Evolutionary conservation across 1,284 basidiomycete species (phyloP).

Genomic region (Puccinia novopanici): DNA sequence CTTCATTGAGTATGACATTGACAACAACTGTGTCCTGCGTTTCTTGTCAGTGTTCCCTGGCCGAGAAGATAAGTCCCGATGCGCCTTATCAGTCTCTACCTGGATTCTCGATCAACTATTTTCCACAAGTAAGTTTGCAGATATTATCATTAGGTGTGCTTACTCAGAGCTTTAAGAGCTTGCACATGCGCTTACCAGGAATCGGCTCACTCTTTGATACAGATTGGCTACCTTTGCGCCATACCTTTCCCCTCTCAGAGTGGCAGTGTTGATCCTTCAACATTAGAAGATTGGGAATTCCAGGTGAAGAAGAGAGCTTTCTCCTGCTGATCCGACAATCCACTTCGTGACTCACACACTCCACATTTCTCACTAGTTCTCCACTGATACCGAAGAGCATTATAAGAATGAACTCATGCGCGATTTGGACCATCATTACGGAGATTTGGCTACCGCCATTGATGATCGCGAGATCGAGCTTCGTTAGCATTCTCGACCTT

Average conservation of each 20-base stretch:
- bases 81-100: slow-evolving; percentile 27
- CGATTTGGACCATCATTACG: slow-evolving; percentile 41
- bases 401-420: slow-evolving; percentile 47
- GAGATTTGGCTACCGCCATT: slow-evolving; percentile 43
- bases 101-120: slow-evolving; percentile 41
- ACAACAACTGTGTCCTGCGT: neutral
- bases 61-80: slow-evolving; percentile 11
- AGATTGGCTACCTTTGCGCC: slow-evolving; percentile 48
- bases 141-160: neutral
- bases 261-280: slow-evolving; percentile 2
- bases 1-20: neutral
- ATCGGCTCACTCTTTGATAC: neutral
- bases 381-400: slow-evolving; percentile 38
- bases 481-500: slow-evolving; percentile 5
- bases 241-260: slow-evolving; percentile 18
- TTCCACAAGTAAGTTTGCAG: slow-evolving; percentile 36
- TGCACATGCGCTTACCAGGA: neutral
- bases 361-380: slow-evolving; percentile 13
- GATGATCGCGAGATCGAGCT: slow-evolving; percentile 45
- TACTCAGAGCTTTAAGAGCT: neutral
- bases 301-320: slow-evolving; percentile 21
- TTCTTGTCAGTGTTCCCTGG: slow-evolving; percentile 15
- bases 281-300: slow-evolving; percentile 40
- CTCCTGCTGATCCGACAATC: neutral
- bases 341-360: neutral